Base-by-base conservation (phyloP, 2,329 filamentous ascomycete species). In the Botrytis deweyae region DNA sequence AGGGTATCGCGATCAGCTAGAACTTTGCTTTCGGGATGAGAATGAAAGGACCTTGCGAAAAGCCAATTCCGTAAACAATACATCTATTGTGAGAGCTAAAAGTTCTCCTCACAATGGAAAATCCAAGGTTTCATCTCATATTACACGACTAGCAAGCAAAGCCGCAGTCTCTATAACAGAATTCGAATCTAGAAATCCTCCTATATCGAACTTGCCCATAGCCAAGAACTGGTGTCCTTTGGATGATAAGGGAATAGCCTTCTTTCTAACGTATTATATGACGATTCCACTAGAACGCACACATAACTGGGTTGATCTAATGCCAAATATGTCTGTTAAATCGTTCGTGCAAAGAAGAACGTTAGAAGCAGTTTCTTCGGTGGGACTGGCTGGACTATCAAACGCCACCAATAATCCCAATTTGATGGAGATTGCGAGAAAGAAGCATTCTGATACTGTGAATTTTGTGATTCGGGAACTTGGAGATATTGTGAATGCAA, bases 11-110 rank as follows among this genome's bases (percentile, higher is more conserved):
- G 88, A 89, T 77, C 82, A 87, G 63, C 84, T 87, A 65, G 84
- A 87, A 76, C 84, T 88, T 74, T 87, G 87, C 84, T 88, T 88
- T 77, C 84, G 87, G 62, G 86, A 89, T 78, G 86, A 88, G 79
- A 88, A 86, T 77, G 84, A 84, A 38, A 86, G 87, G 79, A 87
- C 88, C 72, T 86, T 87, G 74, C 84, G 85, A 88, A 87, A 80
- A 49, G 86, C 85, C 20, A 42, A 58, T 58, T 58, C n/a, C 2
- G 1, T 20, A 33, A 38, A 22, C n/a, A 22, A 14, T 33, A 12
- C 20, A 46, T 42, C 61, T 20, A 29, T n/a, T 18, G 25, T 46
- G 33, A 29, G 22, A 16, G 29, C 1, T 10, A 46, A 38, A n/a
- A 29, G 22, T 3, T 22, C 42, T 44, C 20, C 29, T 42, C 36